Evolutionary conservation across 768 basidiomycete species (phyloP), one percentile per base, ranked within the genome.

Genomic region (Tylopilus rubrobrunneus): DNA sequence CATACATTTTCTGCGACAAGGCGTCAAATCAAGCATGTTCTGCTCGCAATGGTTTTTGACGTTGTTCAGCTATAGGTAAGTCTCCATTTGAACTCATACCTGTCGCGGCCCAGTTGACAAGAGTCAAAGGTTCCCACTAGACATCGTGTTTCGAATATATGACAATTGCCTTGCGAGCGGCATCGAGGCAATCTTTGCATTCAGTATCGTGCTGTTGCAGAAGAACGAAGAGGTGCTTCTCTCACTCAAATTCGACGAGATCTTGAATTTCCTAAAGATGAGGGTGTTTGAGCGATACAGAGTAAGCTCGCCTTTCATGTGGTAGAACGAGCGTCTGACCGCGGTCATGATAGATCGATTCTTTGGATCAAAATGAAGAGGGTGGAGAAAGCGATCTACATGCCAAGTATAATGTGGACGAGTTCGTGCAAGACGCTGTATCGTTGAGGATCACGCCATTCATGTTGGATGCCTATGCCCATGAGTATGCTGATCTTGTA

Each of bases 31-130:
- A 44, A 95, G 89, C 73, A 98, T 99, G 94, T 98, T 89, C 67
- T 96, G 92, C 64, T 93, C 92, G 14, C 97, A 98, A 59, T 99
- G 97, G 97, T 98, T 98, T 71, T 76, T 99, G 67, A 98, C 97
- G 0, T 73, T 99, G 68, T 98, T 98, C 75, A 91, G 92, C 66
- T 98, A 96, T 71, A 84, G 92, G 92, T 87, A 64, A 62, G 80
- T 66, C 14, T 7, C 7, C 25, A 27, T 28, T 28, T 9, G 34
- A 29, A 49, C 19, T 31, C 17, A 15, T 34, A 23, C 49, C 36
- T 12, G 2, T 36, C 39, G 3, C 45, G 14, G 27, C 34, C 29
- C 31, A 23, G 17, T 40, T 45, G 34, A 56, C 17, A 33, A 27
- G 31, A 27, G 17, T 11, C 11, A 61, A 97, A 39, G 97, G 28